phyloP scores from a whole-genome alignment of 2,329 filamentous ascomycete genomes.

The Alternaria sp. region DNA sequence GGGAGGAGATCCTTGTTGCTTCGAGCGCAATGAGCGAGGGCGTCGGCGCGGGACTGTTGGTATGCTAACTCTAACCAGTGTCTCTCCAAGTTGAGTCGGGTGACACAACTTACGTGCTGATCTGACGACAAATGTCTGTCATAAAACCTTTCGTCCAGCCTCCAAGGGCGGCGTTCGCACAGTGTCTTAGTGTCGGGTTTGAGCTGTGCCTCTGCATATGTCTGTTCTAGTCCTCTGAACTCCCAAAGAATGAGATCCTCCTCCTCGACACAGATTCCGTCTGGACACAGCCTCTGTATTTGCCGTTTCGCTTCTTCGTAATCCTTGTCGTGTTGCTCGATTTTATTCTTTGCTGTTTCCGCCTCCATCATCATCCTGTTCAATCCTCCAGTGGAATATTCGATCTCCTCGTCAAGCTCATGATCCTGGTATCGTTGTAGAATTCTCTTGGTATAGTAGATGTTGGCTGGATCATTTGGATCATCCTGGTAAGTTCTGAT shows the following conservation, averaged over 20 bases:
- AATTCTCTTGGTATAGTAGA: not conserved
- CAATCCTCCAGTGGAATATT: not conserved
- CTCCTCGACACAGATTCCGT: not conserved
- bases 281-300: conserved; percentile 4
- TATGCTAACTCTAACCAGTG: conserved; percentile 14
- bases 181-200: not conserved
- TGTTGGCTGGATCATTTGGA: not conserved
- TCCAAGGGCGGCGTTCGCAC: not conserved
- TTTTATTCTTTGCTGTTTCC: not conserved
- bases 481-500: conserved; percentile 3
- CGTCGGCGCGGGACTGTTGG: conserved; percentile 10
- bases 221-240: conserved; percentile 6
- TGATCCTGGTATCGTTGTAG: too few relatives aligned
- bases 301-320: conserved; percentile 8
- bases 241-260: conserved; percentile 18
- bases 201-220: conserved; percentile 3
- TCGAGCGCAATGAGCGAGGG: conserved; percentile 5
- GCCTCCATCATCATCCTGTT: not conserved
- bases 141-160: not conserved
- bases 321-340: not conserved
- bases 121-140: not conserved
- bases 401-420: not conserved
- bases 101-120: conserved; percentile 8
- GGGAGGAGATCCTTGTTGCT: conserved; percentile 3
- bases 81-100: not conserved